These are phyloP conservation scores for Jatropha curcas DNA, from an alignment of 345 rosid genomes.

Conservation along the genomic window DNA sequence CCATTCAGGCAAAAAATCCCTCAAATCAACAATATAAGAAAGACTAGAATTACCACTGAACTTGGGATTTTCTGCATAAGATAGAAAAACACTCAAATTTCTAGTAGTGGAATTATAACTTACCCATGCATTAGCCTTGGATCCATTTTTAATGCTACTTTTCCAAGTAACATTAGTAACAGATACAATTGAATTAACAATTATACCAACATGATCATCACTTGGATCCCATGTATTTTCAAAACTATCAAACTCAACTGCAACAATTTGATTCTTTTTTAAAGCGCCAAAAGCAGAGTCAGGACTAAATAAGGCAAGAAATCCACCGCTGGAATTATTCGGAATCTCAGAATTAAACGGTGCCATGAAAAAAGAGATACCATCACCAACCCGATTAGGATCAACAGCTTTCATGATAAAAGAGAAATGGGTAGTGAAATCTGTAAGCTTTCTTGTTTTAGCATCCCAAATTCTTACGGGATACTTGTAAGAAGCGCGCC, in stretches of 20 bases:
- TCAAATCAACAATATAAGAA: conserved; percentile 8
- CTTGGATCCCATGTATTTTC: conserved; percentile 45
- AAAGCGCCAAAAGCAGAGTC: conserved; percentile 12
- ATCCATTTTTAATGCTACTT: conserved; percentile 39
- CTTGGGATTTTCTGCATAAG: conserved; percentile 35
- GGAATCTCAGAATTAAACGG: conserved; percentile 46
- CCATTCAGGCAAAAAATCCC: conserved; percentile 20
- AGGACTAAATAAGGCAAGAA: conserved; percentile 41
- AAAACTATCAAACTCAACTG: conserved; percentile 57
- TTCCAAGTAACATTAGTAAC: conserved; percentile 35
- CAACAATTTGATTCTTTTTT: conserved; percentile 34
- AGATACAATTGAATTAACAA: conserved; percentile 49
- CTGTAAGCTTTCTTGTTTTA: conserved; percentile 35
- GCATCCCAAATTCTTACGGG: conserved; percentile 52
- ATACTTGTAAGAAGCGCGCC: conserved; percentile 43
- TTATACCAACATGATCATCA: conserved; percentile 53
- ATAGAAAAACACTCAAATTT: conserved; percentile 50
- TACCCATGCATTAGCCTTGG: conserved; percentile 48
- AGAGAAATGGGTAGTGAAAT: conserved; percentile 53
- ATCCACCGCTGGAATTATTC: conserved; percentile 41
- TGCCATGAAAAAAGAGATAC: conserved; percentile 51
- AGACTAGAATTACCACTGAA: conserved; percentile 19
- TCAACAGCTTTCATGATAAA: conserved; percentile 27
- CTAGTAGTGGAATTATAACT: conserved; percentile 46
- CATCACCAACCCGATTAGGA: conserved; percentile 32